Evolutionary conservation across 2,329 filamentous ascomycete genomes (phyloP).

Genomic region (Botrytis squamosa): DNA sequence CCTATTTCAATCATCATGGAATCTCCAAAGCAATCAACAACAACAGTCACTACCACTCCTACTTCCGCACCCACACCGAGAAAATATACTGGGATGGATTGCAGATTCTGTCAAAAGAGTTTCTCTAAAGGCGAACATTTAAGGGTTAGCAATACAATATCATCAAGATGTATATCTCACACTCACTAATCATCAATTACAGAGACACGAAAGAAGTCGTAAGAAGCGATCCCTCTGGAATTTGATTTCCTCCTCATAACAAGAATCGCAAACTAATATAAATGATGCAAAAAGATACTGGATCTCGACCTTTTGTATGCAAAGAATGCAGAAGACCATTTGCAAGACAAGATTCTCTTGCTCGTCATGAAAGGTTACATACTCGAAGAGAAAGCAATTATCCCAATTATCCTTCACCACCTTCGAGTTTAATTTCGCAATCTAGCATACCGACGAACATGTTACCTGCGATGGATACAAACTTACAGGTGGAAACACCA

Average conservation of each 20-base stretch:
- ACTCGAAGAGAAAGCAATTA: constrained; percentile 33
- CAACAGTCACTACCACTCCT: not conserved
- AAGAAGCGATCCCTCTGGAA: not conserved
- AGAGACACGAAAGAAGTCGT: constrained; percentile 20
- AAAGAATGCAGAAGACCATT: constrained; percentile 44
- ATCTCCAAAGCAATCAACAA: not conserved
- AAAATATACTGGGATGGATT: constrained; percentile 35
- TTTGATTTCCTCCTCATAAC: not conserved
- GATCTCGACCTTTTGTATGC: constrained; percentile 41
- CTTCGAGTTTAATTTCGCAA: constrained; percentile 22
- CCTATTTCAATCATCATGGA: not conserved
- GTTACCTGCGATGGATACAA: constrained; percentile 16
- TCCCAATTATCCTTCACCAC: constrained; percentile 31
- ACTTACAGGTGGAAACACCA: constrained; percentile 7
- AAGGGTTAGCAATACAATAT: constrained; percentile 34
- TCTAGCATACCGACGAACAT: constrained; percentile 9
- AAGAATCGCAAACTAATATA: constrained; percentile 29
- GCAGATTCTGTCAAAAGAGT: constrained; percentile 43
- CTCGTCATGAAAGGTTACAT: constrained; percentile 46
- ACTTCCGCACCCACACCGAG: not conserved
- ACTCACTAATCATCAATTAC: constrained; percentile 1
- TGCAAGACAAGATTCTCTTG: constrained; percentile 46
- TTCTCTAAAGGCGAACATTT: constrained; percentile 46
- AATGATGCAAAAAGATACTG: constrained; percentile 25
- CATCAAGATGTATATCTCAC: constrained; percentile 1